Percentiles rank a stretch among this genome's conserved stretches.
Conservation (phyloP, 2,329 filamentous ascomycete species). For the Teratosphaeriaceae sp. region DNA sequence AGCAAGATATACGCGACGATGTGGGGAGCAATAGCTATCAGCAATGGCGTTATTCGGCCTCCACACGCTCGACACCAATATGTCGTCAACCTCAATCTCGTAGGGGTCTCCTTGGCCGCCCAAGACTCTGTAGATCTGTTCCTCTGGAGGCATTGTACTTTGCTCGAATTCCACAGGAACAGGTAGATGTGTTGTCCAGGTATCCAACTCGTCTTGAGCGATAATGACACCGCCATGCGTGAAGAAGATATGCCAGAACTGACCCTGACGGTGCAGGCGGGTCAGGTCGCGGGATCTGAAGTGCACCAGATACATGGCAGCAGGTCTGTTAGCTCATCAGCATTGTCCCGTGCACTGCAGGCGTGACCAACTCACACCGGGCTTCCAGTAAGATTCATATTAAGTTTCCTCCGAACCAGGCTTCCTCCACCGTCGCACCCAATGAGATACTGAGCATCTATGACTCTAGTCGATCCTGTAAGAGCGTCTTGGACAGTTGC, state of each 20-base stretch:
- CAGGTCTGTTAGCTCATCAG: no score
- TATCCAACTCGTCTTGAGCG: neutral
- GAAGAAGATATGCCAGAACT: slow-evolving; percentile 2
- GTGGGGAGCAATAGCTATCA: neutral
- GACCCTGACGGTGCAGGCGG: neutral
- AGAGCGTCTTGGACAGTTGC: neutral
- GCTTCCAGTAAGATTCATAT: no score
- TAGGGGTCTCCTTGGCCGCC: neutral
- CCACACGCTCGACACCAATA: neutral
- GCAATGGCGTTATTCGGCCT: neutral
- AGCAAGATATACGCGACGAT: slow-evolving; percentile 19
- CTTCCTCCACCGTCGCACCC: neutral
- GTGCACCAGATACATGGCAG: no score
- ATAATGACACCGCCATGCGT: neutral
- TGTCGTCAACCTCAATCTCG: neutral
- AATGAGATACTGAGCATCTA: neutral
- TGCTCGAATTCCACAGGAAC: neutral
- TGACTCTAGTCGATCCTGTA: neutral
- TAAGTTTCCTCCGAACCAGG: no score
- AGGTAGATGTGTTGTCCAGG: neutral
- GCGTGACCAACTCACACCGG: no score
- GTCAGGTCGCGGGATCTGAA: slow-evolving; percentile 1
- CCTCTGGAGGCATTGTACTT: neutral
- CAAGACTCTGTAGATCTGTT: neutral
- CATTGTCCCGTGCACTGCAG: no score